Evolutionary conservation across 805 yeast species (phyloP), one percentile per base, ranked within the genome.

Genomic region (Lachancea cidri): DNA sequence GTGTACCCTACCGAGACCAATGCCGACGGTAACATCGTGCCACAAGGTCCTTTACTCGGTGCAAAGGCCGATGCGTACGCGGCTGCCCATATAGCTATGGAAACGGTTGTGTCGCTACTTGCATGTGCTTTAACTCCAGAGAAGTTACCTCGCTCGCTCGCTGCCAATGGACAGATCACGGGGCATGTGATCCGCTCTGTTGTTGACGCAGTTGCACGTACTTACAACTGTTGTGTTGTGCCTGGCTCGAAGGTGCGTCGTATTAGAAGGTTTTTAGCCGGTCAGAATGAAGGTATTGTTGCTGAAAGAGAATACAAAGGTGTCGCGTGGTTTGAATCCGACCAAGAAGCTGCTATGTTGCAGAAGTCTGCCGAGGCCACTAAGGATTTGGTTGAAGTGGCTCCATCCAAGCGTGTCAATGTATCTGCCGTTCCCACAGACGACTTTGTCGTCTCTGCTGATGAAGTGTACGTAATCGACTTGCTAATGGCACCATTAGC

Each of bases 171-270:
- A 17, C 43, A 43, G 34, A 78, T 91, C 31, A 79, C 81, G 29
- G 96, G 97, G 39, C 56, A 72, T 15, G 62, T 76, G 48, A 79
- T 93, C 45, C 79, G 96, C 62, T 60, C 68, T 17, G 67, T 87
- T 35, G 97, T 88, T 19, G 94, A 93, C 56, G 73, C 80, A n/a
- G 73, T 93, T 55, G 98, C 96, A n/a, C 74, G 74, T 43, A 71
- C 83, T 1, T 93, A 81, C 67, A 78, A 83, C 60, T 87, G 96
- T 70, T 72, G 72, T 43, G 87, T 93, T 41, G 87, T 86, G 29
- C 98, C 98, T 22, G 95, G 96, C 0, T 86, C 96, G 17, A 81
- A 86, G 61, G 85, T 93, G 33, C 83, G 98, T 68, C 77, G 96
- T 63, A 74, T 89, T 43, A 78, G 96, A 70, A 78, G 98, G 59